Evolutionary conservation across 257 asterid species (phyloP).

Genomic region (Lycium barbarum): DNA sequence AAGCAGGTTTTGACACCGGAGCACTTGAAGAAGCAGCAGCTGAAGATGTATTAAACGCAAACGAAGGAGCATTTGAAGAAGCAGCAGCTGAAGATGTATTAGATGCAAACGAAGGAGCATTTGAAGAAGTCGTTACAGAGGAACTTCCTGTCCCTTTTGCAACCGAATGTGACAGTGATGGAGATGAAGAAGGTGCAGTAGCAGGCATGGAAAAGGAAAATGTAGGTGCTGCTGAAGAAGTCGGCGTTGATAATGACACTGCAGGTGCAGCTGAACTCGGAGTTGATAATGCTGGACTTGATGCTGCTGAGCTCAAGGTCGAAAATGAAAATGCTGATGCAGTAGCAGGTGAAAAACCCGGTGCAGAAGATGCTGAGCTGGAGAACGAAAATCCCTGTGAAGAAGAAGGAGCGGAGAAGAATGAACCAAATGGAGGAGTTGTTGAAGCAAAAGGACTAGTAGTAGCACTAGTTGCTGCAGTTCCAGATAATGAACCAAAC

Average conservation of each 20-base stretch:
- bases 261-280: slow-evolving; percentile 16
- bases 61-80: no score
- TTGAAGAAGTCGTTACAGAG: slow-evolving; percentile 32
- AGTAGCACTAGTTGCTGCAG: slow-evolving; percentile 5
- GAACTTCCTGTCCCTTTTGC: slow-evolving; percentile 39
- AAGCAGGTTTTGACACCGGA: neutral
- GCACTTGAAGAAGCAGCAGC: slow-evolving; percentile 46
- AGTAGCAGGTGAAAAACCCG: slow-evolving; percentile 41
- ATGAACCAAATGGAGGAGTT: slow-evolving; percentile 35
- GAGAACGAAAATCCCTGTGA: no score
- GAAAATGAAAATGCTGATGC: slow-evolving; percentile 28
- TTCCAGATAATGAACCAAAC: neutral
- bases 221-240: slow-evolving; percentile 23
- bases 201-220: slow-evolving; percentile 35
- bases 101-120: no score
- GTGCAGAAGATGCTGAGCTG: slow-evolving; percentile 32
- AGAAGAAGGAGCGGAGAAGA: slow-evolving; percentile 12
- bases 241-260: slow-evolving; percentile 18
- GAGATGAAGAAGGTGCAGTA: slow-evolving; percentile 27
- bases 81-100: no score
- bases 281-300: slow-evolving; percentile 35
- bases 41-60: no score
- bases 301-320: no score
- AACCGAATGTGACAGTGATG: slow-evolving; percentile 34
- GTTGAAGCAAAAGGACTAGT: neutral